Conservation (phyloP, 2,329 filamentous ascomycete species). For the Colletotrichum echinochloae region DNA sequence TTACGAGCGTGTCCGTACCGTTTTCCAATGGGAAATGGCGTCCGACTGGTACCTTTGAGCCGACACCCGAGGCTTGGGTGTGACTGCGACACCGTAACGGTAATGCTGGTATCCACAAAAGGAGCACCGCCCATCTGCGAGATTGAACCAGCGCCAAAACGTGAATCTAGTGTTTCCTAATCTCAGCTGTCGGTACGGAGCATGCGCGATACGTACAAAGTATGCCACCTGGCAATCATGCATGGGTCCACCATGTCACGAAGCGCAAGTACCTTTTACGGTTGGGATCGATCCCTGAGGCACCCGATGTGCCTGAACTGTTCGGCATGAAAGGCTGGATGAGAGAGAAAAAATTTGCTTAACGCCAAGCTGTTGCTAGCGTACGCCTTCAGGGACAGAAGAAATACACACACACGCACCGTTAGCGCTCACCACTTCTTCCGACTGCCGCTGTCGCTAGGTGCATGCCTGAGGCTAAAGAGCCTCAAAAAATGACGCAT, state of each 20-base stretch:
- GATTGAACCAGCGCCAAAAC: slow-evolving; percentile 38
- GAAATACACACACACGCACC: slow-evolving; percentile 27
- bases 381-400: slow-evolving; percentile 6
- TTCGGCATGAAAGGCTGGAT: neutral
- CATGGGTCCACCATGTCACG: slow-evolving; percentile 21
- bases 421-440: slow-evolving; percentile 21
- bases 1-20: neutral
- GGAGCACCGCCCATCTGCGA: slow-evolving; percentile 33
- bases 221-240: neutral
- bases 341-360: neutral
- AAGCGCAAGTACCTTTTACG: slow-evolving; percentile 4
- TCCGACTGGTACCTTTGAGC: slow-evolving; percentile 29
- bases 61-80: slow-evolving; percentile 35
- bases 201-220: slow-evolving; percentile 10
- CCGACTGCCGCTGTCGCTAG: slow-evolving; percentile 15
- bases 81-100: slow-evolving; percentile 13
- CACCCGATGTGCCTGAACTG: neutral
- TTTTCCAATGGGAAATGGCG: slow-evolving; percentile 8
- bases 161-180: slow-evolving; percentile 33
- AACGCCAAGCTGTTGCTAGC: slow-evolving; percentile 6
- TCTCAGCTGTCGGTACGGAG: slow-evolving; percentile 34
- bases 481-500: slow-evolving; percentile 41
- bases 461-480: slow-evolving; percentile 36
- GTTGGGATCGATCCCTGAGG: slow-evolving; percentile 2
- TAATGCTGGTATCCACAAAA: slow-evolving; percentile 34